These are phyloP conservation scores for Arachnopeziza araneosa DNA, from an alignment of 2,329 filamentous ascomycete genomes.

Conservation along the genomic window DNA sequence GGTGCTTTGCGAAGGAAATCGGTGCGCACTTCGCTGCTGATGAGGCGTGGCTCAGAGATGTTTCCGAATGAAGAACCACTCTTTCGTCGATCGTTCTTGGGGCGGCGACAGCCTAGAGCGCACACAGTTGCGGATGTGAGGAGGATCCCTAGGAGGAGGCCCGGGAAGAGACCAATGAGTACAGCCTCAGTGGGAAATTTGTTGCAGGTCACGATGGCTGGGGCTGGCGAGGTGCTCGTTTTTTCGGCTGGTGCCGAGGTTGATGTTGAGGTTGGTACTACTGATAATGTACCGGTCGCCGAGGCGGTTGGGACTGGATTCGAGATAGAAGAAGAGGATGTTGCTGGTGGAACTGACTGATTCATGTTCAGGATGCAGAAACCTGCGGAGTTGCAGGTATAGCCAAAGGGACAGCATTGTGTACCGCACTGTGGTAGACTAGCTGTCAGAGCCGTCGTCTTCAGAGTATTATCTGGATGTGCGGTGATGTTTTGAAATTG, in stretches of 20 bases:
- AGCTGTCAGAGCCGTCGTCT: constrained; percentile 57
- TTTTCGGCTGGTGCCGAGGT: constrained; percentile 4
- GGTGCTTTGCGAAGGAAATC: constrained; percentile 45
- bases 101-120: constrained; percentile 26
- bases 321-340: constrained; percentile 15
- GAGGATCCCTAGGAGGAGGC: constrained; percentile 42
- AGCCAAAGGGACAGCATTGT: constrained; percentile 68
- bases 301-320: constrained; percentile 20
- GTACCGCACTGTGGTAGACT: constrained; percentile 52
- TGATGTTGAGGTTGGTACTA: constrained; percentile 1
- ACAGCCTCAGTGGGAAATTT: constrained; percentile 24
- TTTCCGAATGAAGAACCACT: constrained; percentile 41
- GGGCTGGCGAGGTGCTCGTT: constrained; percentile 9
- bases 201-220: constrained; percentile 11
- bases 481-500: constrained; percentile 52
- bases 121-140: constrained; percentile 37
- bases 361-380: constrained; percentile 49
- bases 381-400: constrained; percentile 44
- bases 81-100: constrained; percentile 21
- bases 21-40: constrained; percentile 37
- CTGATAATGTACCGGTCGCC: constrained; percentile 1
- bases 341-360: constrained; percentile 34
- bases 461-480: constrained; percentile 54
- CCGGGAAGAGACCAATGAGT: constrained; percentile 34
- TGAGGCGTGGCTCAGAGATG: constrained; percentile 48